phyloP scores from a whole-genome alignment of 768 basidiomycete genomes.

The Amanita pallidorosea region DNA sequence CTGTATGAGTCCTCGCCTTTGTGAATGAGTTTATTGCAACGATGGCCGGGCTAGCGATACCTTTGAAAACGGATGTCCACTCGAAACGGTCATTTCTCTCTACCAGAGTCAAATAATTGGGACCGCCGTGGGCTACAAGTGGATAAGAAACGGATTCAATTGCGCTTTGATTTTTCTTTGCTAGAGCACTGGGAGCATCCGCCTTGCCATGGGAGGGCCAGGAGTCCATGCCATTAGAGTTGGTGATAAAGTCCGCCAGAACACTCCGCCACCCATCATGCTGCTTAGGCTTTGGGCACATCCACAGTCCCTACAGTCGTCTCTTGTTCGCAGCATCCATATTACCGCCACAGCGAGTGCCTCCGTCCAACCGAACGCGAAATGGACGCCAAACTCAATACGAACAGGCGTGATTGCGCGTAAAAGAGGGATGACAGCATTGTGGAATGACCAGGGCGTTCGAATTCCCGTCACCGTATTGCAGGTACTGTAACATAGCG shows the following conservation, averaged over 20 bases:
- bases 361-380: constrained; percentile 17
- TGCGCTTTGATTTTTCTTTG: constrained; percentile 18
- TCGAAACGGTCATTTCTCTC: constrained; percentile 30
- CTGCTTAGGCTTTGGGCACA: constrained; percentile 45
- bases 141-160: constrained; percentile 31
- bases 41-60: constrained; percentile 8
- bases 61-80: constrained; percentile 38
- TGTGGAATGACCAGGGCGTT: constrained; percentile 88
- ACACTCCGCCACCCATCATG: constrained; percentile 7
- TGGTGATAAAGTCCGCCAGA: constrained; percentile 16
- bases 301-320: constrained; percentile 14
- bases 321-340: constrained; percentile 29
- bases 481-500: constrained; percentile 58
- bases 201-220: constrained; percentile 51
- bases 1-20: constrained; percentile 1
- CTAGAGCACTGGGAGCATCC: constrained; percentile 9
- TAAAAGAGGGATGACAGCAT: constrained; percentile 90
- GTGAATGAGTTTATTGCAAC: constrained; percentile 3
- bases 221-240: constrained; percentile 63
- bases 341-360: constrained; percentile 24
- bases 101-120: constrained; percentile 46
- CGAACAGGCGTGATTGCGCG: constrained; percentile 89
- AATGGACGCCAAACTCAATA: constrained; percentile 75
- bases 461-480: constrained; percentile 88
- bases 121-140: constrained; percentile 42